A percentile compares a stretch with the other conserved stretches of the same genome.
These are phyloP conservation scores for Schoenoplectus tabernaemontani DNA, from an alignment of 202 grass and related monocot genomes.

Conservation along the genomic window DNA sequence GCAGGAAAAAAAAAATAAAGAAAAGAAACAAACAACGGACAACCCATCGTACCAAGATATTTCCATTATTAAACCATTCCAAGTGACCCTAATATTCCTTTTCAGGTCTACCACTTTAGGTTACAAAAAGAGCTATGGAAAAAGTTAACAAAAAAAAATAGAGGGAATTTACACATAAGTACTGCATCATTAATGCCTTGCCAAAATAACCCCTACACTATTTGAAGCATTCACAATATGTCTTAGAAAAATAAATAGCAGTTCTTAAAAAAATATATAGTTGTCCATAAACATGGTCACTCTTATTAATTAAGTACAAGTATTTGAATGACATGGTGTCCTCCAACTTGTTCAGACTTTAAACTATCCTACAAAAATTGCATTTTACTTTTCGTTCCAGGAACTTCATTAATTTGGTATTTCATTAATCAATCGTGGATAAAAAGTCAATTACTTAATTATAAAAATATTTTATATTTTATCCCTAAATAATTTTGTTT, in stretches of 20 bases:
- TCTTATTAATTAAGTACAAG: no score
- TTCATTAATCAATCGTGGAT: no score
- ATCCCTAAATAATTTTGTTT: no score
- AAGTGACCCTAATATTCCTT: conserved; percentile 2
- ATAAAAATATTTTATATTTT: no score
- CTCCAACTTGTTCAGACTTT: background rate
- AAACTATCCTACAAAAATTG: no score
- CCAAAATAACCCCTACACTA: background rate
- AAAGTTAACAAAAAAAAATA: background rate
- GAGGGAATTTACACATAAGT: background rate
- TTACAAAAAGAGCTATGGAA: background rate
- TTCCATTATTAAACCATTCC: conserved; percentile 11
- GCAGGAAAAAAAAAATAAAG: background rate
- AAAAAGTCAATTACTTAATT: no score
- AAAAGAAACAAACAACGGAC: background rate
- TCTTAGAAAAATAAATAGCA: no score
- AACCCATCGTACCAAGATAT: background rate
- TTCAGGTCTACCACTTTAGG: background rate
- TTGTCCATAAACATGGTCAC: no score
- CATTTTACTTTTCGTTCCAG: no score
- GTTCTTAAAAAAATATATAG: no score
- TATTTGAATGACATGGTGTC: background rate
- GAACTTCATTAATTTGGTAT: no score
- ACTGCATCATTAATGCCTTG: background rate
- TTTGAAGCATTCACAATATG: background rate